Evolutionary conservation across 768 basidiomycete genomes (phyloP).

Genomic region (Tubosaeta brunneosetosa): DNA sequence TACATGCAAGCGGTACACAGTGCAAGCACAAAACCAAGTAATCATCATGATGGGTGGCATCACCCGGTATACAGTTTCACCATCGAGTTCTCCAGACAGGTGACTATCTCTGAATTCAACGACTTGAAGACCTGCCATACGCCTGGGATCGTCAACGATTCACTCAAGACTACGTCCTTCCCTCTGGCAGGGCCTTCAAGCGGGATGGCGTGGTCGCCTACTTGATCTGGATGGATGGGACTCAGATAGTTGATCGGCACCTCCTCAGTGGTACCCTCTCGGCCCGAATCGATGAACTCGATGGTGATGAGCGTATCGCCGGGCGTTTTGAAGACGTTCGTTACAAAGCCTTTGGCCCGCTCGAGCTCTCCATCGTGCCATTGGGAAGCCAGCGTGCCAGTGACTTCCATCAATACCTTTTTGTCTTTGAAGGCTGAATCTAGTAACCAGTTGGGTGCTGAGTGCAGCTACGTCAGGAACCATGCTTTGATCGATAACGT

Average conservation of each 20-base stretch:
- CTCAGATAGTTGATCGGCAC: conserved; percentile 39
- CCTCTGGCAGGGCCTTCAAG: conserved; percentile 43
- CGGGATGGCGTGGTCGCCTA: conserved; percentile 47
- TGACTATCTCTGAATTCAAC: conserved; percentile 4
- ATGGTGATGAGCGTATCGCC: conserved; percentile 28
- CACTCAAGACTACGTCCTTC: conserved; percentile 41
- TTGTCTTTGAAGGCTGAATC: conserved; percentile 26
- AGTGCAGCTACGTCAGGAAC: conserved; percentile 20
- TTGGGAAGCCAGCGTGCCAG: conserved; percentile 14
- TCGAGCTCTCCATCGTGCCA: conserved; percentile 30
- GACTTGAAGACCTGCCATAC: conserved; percentile 24
- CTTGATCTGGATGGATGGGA: conserved; percentile 35
- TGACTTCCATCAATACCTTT: conserved; percentile 28
- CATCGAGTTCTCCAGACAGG: conserved; percentile 19
- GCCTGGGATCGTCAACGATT: conserved; percentile 27
- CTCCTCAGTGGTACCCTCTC: conserved; percentile 32
- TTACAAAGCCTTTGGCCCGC: conserved; percentile 27
- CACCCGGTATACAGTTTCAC: conserved; percentile 24
- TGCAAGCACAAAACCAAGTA: neutral
- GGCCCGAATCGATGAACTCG: conserved; percentile 28
- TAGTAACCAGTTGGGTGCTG: conserved; percentile 26
- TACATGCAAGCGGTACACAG: conserved; percentile 5
- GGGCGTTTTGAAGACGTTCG: conserved; percentile 21
- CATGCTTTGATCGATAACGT: neutral
- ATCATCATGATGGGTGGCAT: neutral